phyloP scores from a whole-genome alignment of 2,329 filamentous ascomycete genomes.

The Epichloe festucae region DNA sequence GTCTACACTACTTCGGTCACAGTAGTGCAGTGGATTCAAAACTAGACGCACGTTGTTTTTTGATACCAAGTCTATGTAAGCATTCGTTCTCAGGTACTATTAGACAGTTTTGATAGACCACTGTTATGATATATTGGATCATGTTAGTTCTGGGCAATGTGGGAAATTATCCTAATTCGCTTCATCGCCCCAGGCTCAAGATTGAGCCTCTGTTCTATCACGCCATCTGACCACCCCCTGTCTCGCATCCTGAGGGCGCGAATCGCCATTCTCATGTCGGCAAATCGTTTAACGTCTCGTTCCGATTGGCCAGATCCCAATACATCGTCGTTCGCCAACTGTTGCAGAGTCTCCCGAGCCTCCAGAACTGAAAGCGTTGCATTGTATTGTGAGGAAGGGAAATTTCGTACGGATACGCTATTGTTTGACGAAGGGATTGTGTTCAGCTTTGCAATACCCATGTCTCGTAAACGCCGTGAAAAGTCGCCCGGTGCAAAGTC shows the following conservation, averaged over 20 bases:
- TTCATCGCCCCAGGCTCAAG: background rate
- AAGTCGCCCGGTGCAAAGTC: background rate
- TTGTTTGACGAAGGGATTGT: background rate
- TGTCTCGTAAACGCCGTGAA: background rate
- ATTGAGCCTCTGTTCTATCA: background rate
- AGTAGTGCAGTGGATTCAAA: constrained; percentile 21
- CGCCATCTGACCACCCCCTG: background rate
- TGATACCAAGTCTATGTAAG: too few relatives aligned
- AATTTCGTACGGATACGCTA: background rate
- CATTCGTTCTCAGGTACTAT: too few relatives aligned
- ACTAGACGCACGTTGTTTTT: background rate
- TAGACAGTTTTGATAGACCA: too few relatives aligned
- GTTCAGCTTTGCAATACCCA: background rate
- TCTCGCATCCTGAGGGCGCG: constrained; percentile 3
- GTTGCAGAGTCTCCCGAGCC: background rate
- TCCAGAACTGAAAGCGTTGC: background rate
- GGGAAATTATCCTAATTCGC: background rate
- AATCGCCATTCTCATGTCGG: constrained; percentile 2
- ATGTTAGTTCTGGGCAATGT: background rate
- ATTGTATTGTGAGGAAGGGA: background rate
- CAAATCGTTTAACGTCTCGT: constrained; percentile 1
- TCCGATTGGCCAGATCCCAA: background rate
- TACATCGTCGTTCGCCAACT: background rate
- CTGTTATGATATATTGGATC: too few relatives aligned
- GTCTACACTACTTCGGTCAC: constrained; percentile 58